A percentile compares a stretch with the other conserved stretches of the same genome.
phyloP scores from a whole-genome alignment of 2,329 filamentous ascomycete genomes.

The Akanthomyces uredinophilus region DNA sequence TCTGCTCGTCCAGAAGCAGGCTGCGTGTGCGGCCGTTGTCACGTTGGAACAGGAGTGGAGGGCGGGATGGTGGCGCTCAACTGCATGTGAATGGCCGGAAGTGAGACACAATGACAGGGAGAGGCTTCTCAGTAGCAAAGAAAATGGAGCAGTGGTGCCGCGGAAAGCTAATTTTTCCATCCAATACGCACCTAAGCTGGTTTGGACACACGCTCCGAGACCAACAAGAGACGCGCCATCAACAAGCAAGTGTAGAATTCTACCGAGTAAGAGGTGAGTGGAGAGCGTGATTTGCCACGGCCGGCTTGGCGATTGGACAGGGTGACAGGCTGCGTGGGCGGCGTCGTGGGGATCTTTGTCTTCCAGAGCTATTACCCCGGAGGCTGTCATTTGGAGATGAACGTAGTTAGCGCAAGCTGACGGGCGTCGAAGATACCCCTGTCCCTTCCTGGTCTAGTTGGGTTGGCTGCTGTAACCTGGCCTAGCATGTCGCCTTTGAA shows the following conservation, averaged over 20 bases:
- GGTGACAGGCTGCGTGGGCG: not conserved
- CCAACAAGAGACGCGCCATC: not conserved
- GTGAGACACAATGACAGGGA: not conserved
- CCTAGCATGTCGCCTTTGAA: not conserved
- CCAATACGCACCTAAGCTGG: too few species aligned
- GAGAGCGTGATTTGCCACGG: not conserved
- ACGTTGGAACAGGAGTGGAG: not conserved
- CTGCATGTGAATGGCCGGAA: not conserved
- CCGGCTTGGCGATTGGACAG: not conserved
- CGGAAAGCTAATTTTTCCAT: not conserved
- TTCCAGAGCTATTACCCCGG: not conserved
- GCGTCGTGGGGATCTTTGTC: not conserved
- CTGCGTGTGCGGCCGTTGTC: not conserved
- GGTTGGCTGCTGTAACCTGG: not conserved
- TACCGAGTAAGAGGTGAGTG: not conserved
- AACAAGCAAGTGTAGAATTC: not conserved
- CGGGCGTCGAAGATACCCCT: not conserved
- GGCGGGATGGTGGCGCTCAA: not conserved
- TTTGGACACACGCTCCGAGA: not conserved
- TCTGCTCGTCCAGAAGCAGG: not conserved
- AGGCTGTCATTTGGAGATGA: not conserved
- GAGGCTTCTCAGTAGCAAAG: not conserved
- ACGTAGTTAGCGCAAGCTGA: slow-evolving; percentile 3
- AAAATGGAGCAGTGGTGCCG: not conserved
- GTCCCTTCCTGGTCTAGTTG: not conserved